Evolutionary conservation across 176 grass and related monocot species (phyloP), one percentile per base, ranked within the genome.

Genomic region (Poa annua): DNA sequence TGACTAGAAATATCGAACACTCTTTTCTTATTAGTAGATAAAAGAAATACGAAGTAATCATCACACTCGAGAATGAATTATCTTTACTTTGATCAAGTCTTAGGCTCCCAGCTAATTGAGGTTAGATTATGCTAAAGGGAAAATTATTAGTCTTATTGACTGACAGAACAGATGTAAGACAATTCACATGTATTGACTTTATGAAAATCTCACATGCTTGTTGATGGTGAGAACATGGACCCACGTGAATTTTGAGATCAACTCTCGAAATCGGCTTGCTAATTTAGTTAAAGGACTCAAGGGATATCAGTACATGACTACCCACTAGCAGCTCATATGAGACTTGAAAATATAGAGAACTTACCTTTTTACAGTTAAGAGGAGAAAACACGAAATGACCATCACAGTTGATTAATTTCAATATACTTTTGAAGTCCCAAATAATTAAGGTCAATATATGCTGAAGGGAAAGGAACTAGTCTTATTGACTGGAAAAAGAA

Each of bases 121-220:
- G n/a, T 42, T 36, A 6, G 15, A 61, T 7, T 33, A 65, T 65
- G 5, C 77, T 66, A 36, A 80, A 61, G 54, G 36, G 54, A 39
- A 44, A 44, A 32, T 11, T 15, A 44, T 9, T 60, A 77, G 53
- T 60, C 35, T 44, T 42, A 44, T 60, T 77, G 34, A 44, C n/a
- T 77, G 21, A 44, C 24, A 51, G 34, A 32, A 70, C 66, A 36
- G 35, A 80, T 66, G 26, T 29, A 32, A 67, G 11, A 52, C 66
- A 70, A 70, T n/a, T 69, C 9, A 41, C 66, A 21, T 41, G 66
- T 41, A 69, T 69, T n/a, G 66, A 42, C 66, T 59, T 69, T 41
- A n/a, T 4, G 19, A 69, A 42, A 13, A 21, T 41, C 66, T 69
- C 19, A 70, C 19, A 44, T 70, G 36, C 20, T 70, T 70, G 66